Conservation (phyloP, 495 filamentous ascomycete species). For the Penicillium manginii region DNA sequence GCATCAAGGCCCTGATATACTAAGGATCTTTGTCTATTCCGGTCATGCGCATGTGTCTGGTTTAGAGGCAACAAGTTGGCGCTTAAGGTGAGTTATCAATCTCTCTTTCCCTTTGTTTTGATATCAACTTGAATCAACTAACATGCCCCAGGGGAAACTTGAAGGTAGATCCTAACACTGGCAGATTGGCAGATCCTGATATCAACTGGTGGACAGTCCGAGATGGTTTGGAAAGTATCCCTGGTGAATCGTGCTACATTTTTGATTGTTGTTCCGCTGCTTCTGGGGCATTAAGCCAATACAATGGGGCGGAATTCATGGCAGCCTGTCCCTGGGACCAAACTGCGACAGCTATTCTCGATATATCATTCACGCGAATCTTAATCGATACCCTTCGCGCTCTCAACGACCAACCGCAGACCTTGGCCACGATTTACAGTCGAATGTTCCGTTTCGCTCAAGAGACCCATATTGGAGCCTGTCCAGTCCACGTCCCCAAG, state of each 20-base stretch:
- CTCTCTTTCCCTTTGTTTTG: not conserved
- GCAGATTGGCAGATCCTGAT: not conserved
- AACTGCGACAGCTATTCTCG: not conserved
- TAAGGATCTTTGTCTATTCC: slow-evolving; percentile 11
- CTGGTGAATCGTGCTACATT: slow-evolving; percentile 7
- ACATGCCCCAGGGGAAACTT: too few relatives aligned
- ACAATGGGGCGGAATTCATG: slow-evolving; percentile 10
- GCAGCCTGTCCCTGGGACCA: slow-evolving; percentile 9
- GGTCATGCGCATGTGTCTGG: slow-evolving; percentile 5
- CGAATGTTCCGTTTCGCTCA: slow-evolving; percentile 6
- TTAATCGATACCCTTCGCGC: slow-evolving; percentile 1
- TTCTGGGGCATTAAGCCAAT: not conserved
- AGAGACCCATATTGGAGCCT: slow-evolving; percentile 7
- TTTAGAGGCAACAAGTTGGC: not conserved
- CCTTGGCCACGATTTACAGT: not conserved
- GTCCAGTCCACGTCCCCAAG: slow-evolving; percentile 8
- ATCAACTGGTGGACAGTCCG: slow-evolving; percentile 1
- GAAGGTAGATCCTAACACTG: not conserved
- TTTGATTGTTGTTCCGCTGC: slow-evolving; percentile 8
- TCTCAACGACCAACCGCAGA: not conserved
- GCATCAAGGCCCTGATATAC: too few relatives aligned
- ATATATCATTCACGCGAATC: slow-evolving; percentile 9
- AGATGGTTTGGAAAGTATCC: not conserved
- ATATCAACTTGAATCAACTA: not conserved
- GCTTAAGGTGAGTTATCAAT: slow-evolving; percentile 6